Evolutionary conservation across 2,329 filamentous ascomycete genomes (phyloP).

Genomic region (Botryosphaeria dothidea): DNA sequence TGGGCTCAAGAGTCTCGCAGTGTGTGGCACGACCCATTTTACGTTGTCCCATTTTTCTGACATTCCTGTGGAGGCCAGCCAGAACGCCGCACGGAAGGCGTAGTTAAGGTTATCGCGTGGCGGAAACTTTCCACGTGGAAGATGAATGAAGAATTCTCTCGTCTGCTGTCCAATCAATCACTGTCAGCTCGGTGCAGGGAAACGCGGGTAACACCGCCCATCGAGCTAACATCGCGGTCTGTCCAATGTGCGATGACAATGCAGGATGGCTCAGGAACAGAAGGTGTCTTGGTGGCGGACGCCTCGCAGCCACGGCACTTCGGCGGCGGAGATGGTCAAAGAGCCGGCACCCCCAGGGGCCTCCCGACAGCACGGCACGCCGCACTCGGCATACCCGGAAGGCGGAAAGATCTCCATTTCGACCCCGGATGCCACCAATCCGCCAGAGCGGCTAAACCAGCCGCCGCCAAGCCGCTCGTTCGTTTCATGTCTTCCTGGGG

Average conservation of each 20-base stretch:
- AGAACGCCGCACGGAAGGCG: too few relatives aligned
- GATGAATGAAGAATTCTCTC: too few relatives aligned
- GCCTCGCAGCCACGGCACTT: background rate
- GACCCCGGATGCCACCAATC: slow-evolving; percentile 1
- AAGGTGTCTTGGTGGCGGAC: background rate
- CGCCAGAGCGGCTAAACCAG: background rate
- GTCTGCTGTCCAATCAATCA: too few relatives aligned
- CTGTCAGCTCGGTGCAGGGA: too few relatives aligned
- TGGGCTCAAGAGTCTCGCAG: too few relatives aligned
- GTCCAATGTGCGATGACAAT: background rate
- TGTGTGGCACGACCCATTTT: too few relatives aligned
- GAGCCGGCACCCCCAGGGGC: background rate
- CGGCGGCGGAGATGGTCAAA: background rate
- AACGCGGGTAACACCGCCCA: too few relatives aligned
- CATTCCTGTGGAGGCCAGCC: too few relatives aligned
- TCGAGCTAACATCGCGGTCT: too few relatives aligned
- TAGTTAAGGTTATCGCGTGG: too few relatives aligned
- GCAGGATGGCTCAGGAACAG: background rate
- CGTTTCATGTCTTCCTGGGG: background rate
- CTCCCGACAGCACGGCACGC: background rate
- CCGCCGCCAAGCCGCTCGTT: background rate
- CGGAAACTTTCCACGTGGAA: too few relatives aligned
- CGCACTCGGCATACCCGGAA: background rate
- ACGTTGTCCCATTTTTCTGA: too few relatives aligned
- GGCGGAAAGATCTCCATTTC: slow-evolving; percentile 9